These are phyloP conservation scores for Tuber calosporum DNA, from an alignment of 495 filamentous ascomycete species.

Conservation along the genomic window DNA sequence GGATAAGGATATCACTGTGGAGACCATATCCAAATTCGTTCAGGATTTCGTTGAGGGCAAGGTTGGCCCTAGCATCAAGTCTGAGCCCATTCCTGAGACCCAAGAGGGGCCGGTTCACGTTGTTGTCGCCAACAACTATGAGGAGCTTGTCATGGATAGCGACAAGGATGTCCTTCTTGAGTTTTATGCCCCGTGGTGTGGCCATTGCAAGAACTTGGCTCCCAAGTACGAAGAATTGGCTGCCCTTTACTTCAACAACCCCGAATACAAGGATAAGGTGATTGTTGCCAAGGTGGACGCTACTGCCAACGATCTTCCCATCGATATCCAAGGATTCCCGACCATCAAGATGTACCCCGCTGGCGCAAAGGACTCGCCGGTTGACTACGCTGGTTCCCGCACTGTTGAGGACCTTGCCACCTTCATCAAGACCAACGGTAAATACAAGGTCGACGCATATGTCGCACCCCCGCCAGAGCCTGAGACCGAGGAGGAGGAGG, in stretches of 20 bases:
- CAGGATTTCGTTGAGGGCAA: conserved; percentile 81
- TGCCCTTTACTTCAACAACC: conserved; percentile 61
- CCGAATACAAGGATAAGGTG: conserved; percentile 70
- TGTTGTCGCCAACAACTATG: conserved; percentile 89
- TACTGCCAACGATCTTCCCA: conserved; percentile 90
- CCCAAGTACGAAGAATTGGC: conserved; percentile 91
- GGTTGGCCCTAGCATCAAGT: conserved; percentile 92
- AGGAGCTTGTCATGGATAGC: conserved; percentile 84
- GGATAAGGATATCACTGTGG: conserved; percentile 65
- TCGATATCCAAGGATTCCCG: conserved; percentile 95
- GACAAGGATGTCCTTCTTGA: conserved; percentile 95
- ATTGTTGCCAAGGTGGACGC: conserved; percentile 97
- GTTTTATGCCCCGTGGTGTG: conserved; percentile 99
- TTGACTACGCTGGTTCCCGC: conserved; percentile 82
- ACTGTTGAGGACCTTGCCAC: conserved; percentile 88
- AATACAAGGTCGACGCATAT: conserved; percentile 65
- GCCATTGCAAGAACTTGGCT: conserved; percentile 93
- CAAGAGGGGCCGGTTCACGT: conserved; percentile 85
- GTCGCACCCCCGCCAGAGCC: conserved; percentile 43
- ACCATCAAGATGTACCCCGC: conserved; percentile 98
- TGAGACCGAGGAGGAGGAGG: conserved; percentile 47
- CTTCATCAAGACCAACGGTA: conserved; percentile 93
- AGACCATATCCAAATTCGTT: conserved; percentile 75
- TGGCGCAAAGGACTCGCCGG: conserved; percentile 71
- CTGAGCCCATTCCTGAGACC: conserved; percentile 89